Base-by-base conservation (phyloP, 768 basidiomycete genomes). In the Lactifluus volemus region DNA sequence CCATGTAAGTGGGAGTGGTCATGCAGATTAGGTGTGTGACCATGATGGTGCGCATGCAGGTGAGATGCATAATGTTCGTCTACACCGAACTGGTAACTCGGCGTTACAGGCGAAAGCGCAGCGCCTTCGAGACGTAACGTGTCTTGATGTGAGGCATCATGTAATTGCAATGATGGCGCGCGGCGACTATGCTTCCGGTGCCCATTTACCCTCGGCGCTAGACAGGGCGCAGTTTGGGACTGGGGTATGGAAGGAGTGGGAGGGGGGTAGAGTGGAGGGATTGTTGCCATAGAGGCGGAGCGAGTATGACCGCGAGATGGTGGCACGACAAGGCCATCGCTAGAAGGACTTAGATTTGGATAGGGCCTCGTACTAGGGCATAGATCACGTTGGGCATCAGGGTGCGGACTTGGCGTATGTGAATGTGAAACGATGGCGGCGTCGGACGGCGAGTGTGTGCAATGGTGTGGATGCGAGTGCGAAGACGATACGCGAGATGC, bases 41-140 rank as follows among this genome's bases (percentile, higher is more conserved):
- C 70, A 21, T 60, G 55, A 5, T 47, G 55, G 21, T 70, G 63
- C 21, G 63, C 49, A 4, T 71, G 72, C 62, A 81, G 79, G 64
- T 78, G 75, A 48, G 75, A 72, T 25, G 73, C 74, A 55, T 75
- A 77, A 71, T 85, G 83, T n/a, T 76, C 72, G 63, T 84, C 78
- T 61, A 79, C 75, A 32, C 76, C 77, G 58, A 82, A 78, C 51
- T 75, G 78, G 70, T 89, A 88, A 61, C 65, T 81, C 0, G 86
- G 88, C 1, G 87, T 89, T 25, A 88, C 72, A 0, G 86, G 87
- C 0, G 84, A 83, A 51, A 71, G 69, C 21, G 68, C 61, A 15
- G 60, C 62, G 67, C 70, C 63, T 6, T 53, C 49, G 49, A 53
- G 63, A 30, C 9, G 48, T 17, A 53, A 38, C 17, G 25, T 45